Evolutionary conservation across 2,329 filamentous ascomycete species (phyloP), one percentile per base, ranked within the genome.

Genomic region (Talaromyces pinophilus): DNA sequence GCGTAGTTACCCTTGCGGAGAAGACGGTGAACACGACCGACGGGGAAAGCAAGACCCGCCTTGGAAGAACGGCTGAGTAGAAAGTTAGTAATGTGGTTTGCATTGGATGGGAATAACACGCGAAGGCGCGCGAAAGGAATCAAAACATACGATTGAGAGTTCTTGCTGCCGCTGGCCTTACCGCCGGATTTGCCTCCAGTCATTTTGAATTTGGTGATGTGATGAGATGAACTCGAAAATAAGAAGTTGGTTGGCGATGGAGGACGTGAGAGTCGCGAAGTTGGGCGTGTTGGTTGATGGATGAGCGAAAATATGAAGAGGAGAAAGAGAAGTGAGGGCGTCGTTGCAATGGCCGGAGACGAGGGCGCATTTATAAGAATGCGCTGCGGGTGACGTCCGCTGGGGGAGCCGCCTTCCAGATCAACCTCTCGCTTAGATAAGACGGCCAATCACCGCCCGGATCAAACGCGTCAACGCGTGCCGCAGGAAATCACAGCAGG

Each of bases 181-280:
- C 95, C 95, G 84, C 95, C 95, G 86, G 94, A 97, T 86, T 99
- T 99, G 84, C 95, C 94, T 88, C 94, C 94, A 92, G 95, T 96
- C 95, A 99, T 99, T 91, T 92, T 97, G 90, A 87, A 80, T 70
- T 77, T 75, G 77, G 75, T 72, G 73, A 74, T 74, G 70, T 71
- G 77, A 74, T 57, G 62, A 64, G 52, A 75, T 74, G 71, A 72
- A 74, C 64, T 59, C 59, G 63, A 46, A 38, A 54, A 62, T 35
- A 8, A 54, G 19, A 61, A 65, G 22, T 62, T 67, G 35, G 35
- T 68, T 40, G 66, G 1, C 6, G 67, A 69, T 70, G 70, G 69
- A 28, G 35, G n/a, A 17, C 50, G 62, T 30, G 28, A 33, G n/a
- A 25, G 62, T 42, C 22, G 48, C 15, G 62, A 62, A 66, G 69